Evolutionary conservation across 2,329 filamentous ascomycete species (phyloP), one percentile per base, ranked within the genome.

Genomic region (Lasiodiplodia sp.): DNA sequence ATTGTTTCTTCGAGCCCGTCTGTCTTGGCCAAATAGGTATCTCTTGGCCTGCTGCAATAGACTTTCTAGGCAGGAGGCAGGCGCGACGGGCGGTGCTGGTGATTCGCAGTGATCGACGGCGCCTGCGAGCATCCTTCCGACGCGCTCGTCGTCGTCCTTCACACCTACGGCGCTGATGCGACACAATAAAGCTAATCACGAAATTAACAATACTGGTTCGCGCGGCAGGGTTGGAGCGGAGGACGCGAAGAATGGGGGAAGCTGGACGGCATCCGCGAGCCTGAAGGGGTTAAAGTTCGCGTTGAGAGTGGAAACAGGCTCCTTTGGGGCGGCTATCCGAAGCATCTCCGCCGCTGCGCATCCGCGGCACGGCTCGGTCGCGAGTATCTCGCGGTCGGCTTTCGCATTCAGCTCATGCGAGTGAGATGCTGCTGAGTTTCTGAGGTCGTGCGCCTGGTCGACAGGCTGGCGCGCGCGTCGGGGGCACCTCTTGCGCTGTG

Each of bases 1-100:
- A 63, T 60, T 18, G 37, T 60, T 44, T 60, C 40, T 25, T 63
- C 37, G 23, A 44, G 37, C 16, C n/a, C 34, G 58, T 25, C 40
- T 25, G 25, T 51, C 58, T 63, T 63, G 58, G 58, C 58, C 21
- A 51, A 63, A 63, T 51, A 37, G 58, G 5, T 25, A 31, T 25
- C 25, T 53, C 60, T 64, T 64, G 60, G 60, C 60, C 60, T 5
- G 47, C 25, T 28, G 10, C 5, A 16, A 38, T 64, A 64, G 44
- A 38, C n/a, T 64, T 64, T 64, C 60, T 64, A 21, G 60, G 60
- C 60, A 64, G 60, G 60, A 52, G 44, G 28, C 31, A 52, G 47
- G 60, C 44, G 60, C 60, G 47, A 64, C 60, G 31, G 18, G 8
- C 11, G 4, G 37, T 40, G 58, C 23, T 34, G 44, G 44, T 31